These are phyloP conservation scores for Buxus sempervirens DNA, from an alignment of 164 flowering plant genomes.

Conservation along the genomic window DNA sequence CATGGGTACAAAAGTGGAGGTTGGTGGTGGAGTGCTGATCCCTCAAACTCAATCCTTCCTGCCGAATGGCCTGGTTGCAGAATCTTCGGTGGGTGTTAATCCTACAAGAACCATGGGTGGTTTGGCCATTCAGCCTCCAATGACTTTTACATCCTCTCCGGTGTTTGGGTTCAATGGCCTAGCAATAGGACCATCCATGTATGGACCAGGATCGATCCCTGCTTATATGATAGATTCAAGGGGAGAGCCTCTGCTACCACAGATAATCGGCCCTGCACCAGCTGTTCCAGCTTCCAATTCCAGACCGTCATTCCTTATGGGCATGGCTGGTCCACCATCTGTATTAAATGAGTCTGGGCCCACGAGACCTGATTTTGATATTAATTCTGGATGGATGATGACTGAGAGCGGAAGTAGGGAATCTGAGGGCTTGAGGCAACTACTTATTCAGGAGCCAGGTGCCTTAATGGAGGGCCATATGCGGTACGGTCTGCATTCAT, in stretches of 20 bases:
- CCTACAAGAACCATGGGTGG: conserved; percentile 32
- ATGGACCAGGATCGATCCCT: conserved; percentile 52
- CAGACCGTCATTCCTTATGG: conserved; percentile 47
- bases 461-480: conserved; percentile 47
- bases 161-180: conserved; percentile 35
- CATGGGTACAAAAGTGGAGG: conserved; percentile 66
- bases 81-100: conserved; percentile 28
- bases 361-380: conserved; percentile 42
- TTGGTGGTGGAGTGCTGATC: conserved; percentile 33
- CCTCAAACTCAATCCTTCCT: conserved; percentile 31
- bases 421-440: conserved; percentile 29
- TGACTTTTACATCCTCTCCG: conserved; percentile 37
- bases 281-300: conserved; percentile 36
- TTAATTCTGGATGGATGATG: conserved; percentile 44
- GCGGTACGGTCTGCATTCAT: conserved; percentile 15
- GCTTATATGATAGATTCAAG: conserved; percentile 68
- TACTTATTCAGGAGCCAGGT: conserved; percentile 35
- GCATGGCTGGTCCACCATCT: conserved; percentile 29
- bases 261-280: conserved; percentile 40
- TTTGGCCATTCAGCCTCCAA: conserved; percentile 38
- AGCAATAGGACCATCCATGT: conserved; percentile 31
- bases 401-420: conserved; percentile 37
- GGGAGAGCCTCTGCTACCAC: conserved; percentile 56
- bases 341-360: conserved; percentile 40
- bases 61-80: conserved; percentile 46